Conservation (phyloP, 2,329 filamentous ascomycete species). For the Fusarium sp. region DNA sequence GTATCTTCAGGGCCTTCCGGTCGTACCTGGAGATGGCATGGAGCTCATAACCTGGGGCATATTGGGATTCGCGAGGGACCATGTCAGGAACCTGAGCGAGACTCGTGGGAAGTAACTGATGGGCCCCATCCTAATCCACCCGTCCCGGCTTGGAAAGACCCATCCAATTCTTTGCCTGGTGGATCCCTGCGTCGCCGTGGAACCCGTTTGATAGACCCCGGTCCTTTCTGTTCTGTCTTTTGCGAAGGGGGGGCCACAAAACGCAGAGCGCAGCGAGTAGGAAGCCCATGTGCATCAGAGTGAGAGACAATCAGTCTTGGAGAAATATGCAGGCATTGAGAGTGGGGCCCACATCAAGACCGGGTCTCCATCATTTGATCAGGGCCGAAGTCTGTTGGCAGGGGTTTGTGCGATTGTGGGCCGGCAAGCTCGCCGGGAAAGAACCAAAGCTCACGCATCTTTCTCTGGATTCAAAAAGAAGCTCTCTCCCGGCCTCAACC, state of each 20-base stretch:
- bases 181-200: conserved; percentile 34
- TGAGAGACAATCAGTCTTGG: conserved; percentile 34
- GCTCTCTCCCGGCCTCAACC: conserved; percentile 50
- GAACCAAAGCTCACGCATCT: conserved; percentile 39
- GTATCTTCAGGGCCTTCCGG: conserved; percentile 42
- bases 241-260: conserved; percentile 28
- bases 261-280: conserved; percentile 27
- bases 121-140: conserved; percentile 33
- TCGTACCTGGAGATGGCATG: conserved; percentile 41
- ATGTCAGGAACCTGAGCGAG: conserved; percentile 35
- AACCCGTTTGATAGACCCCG: conserved; percentile 41
- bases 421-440: conserved; percentile 46
- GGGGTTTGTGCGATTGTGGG: conserved; percentile 35
- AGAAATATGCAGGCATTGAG: conserved; percentile 37
- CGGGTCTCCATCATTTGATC: conserved; percentile 40
- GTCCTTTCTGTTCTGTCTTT: conserved; percentile 30
- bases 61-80: conserved; percentile 40
- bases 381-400: conserved; percentile 45
- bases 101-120: conserved; percentile 39
- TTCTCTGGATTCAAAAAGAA: conserved; percentile 54
- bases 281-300: conserved; percentile 15
- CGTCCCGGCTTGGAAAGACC: conserved; percentile 36
- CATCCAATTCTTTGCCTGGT: conserved; percentile 34
- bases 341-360: conserved; percentile 33
- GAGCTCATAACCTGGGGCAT: conserved; percentile 39